Conservation (phyloP, 2,329 filamentous ascomycete genomes). For the Berkeleyomyces rouxiae region DNA sequence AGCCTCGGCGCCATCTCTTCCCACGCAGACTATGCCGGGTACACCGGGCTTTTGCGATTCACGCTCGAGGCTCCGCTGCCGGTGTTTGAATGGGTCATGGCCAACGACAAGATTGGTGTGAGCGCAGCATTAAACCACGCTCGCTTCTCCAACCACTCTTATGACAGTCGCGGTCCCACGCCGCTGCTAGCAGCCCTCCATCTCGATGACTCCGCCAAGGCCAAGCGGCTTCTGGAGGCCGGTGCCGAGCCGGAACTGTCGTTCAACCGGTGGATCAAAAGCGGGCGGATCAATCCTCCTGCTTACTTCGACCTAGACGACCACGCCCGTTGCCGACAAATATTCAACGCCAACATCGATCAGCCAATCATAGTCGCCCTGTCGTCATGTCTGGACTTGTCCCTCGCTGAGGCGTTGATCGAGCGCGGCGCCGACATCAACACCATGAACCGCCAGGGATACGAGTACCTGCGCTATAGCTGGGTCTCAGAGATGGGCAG, state of each 20-base stretch:
- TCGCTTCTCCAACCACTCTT: constrained; percentile 24
- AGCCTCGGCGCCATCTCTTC: constrained; percentile 54
- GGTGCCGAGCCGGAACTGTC: constrained; percentile 45
- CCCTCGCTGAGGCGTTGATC: constrained; percentile 41
- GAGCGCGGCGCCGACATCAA: constrained; percentile 50
- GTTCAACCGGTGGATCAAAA: constrained; percentile 48
- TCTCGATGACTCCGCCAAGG: constrained; percentile 33
- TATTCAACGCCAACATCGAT: constrained; percentile 31
- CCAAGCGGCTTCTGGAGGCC: constrained; percentile 42
- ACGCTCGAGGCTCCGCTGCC: constrained; percentile 21
- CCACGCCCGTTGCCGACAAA: constrained; percentile 21
- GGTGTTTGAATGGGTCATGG: constrained; percentile 32
- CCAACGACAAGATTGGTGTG: constrained; percentile 42
- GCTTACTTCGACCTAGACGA: background rate
- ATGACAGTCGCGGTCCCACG: constrained; percentile 23
- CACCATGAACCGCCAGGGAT: constrained; percentile 24
- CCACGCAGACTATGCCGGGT: constrained; percentile 50
- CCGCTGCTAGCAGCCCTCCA: constrained; percentile 44
- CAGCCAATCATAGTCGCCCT: constrained; percentile 54
- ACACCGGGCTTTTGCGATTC: constrained; percentile 47
- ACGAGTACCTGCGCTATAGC: background rate
- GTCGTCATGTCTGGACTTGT: constrained; percentile 27
- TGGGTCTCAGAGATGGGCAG: background rate
- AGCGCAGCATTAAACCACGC: constrained; percentile 52
- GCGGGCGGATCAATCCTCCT: constrained; percentile 25